Conservation (phyloP, 345 rosid genomes). For the Raphanus raphanistrum region DNA sequence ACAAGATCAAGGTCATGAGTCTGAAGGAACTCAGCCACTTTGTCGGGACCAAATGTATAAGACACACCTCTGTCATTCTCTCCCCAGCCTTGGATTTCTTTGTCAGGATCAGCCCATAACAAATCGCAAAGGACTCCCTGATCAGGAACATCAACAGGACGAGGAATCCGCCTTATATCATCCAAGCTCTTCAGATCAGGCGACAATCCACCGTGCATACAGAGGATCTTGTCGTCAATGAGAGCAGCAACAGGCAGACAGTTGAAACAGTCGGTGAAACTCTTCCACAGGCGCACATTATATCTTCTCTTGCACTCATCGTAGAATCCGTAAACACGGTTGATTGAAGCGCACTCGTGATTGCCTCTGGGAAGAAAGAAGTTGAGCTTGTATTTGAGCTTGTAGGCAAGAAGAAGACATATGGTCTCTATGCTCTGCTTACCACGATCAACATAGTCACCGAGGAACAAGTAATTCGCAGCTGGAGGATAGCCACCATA, state of each 20-base stretch:
- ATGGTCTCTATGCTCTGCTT: constrained; percentile 55
- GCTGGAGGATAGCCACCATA: constrained; percentile 16
- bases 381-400: constrained; percentile 23
- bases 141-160: constrained; percentile 26
- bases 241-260: constrained; percentile 38
- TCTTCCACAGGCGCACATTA: constrained; percentile 72
- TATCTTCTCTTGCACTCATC: constrained; percentile 80
- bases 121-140: constrained; percentile 20
- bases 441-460: constrained; percentile 22
- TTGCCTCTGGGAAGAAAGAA: constrained; percentile 50
- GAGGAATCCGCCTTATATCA: constrained; percentile 19
- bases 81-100: constrained; percentile 19
- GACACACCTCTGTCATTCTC: constrained; percentile 92
- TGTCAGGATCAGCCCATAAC: constrained; percentile 26
- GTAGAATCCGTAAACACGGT: constrained; percentile 72
- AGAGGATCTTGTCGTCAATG: constrained; percentile 23
- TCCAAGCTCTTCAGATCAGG: constrained; percentile 21
- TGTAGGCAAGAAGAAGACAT: constrained; percentile 39
- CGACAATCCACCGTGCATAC: constrained; percentile 19
- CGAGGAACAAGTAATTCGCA: constrained; percentile 21
- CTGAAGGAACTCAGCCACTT: constrained; percentile 45
- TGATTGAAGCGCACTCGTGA: constrained; percentile 73
- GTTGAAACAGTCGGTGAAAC: constrained; percentile 62
- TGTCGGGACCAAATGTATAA: constrained; percentile 62
- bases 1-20: constrained; percentile 28